Evolutionary conservation across 2,329 filamentous ascomycete genomes (phyloP).

Genomic region (Curvularia lunata): DNA sequence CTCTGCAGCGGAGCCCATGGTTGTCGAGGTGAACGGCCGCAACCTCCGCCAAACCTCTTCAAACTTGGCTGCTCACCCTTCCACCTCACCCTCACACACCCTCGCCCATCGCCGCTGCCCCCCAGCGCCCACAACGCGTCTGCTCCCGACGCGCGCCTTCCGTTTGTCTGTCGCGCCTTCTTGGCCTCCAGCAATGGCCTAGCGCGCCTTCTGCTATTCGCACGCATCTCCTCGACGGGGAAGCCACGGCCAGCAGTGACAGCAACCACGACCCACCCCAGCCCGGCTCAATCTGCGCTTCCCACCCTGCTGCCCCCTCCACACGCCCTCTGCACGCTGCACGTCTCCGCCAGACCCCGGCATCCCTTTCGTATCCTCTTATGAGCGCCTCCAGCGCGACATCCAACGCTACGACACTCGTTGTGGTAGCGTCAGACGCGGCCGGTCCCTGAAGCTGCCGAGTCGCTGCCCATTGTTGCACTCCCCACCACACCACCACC

Average conservation of each 20-base stretch:
- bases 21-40: conserved; percentile 29
- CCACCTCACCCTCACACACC: background rate
- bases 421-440: conserved; percentile 14
- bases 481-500: conserved; percentile 1
- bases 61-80: conserved; percentile 24
- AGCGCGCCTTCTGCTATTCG: conserved; percentile 20
- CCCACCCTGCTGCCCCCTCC: conserved; percentile 12
- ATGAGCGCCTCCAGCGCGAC: conserved; percentile 7
- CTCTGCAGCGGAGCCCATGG: conserved; percentile 12
- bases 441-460: conserved; percentile 15
- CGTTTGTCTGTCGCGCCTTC: conserved; percentile 24
- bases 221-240: conserved; percentile 25
- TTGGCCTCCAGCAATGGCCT: conserved; percentile 32
- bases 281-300: conserved; percentile 8
- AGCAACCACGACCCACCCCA: conserved; percentile 25
- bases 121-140: conserved; percentile 24
- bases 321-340: conserved; percentile 6
- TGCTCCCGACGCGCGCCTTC: conserved; percentile 27
- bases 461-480: conserved; percentile 17
- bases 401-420: background rate
- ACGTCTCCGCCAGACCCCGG: background rate
- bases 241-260: conserved; percentile 24
- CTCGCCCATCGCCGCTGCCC: conserved; percentile 18
- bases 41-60: conserved; percentile 42
- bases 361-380: background rate